These are phyloP conservation scores for Phytophthora ramorum DNA, from an alignment of 352 stramenopile genomes.

Conservation along the genomic window DNA sequence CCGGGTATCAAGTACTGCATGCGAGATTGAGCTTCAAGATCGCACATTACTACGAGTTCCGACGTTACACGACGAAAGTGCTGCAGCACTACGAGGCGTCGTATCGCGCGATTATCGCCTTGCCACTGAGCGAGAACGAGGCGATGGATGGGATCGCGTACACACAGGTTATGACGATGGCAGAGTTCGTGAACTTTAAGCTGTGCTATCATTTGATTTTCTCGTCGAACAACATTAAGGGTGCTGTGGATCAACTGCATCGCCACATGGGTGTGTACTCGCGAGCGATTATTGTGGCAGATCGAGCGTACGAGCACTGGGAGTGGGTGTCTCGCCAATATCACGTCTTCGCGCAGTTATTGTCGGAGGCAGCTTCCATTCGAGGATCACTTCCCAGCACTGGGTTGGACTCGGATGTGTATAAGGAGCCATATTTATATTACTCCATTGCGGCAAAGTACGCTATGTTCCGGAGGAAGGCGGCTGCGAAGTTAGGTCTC, in stretches of 20 bases:
- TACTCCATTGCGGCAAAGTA: slow-evolving; percentile 88
- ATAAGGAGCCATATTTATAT: slow-evolving; percentile 91
- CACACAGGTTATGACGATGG: slow-evolving; percentile 82
- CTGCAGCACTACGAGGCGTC: slow-evolving; percentile 86
- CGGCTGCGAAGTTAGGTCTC: slow-evolving; percentile 65
- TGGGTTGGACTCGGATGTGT: slow-evolving; percentile 80
- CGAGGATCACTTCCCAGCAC: slow-evolving; percentile 57
- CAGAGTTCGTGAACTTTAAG: slow-evolving; percentile 91
- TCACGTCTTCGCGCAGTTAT: slow-evolving; percentile 87
- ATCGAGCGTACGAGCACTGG: slow-evolving; percentile 85
- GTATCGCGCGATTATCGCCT: slow-evolving; percentile 67
- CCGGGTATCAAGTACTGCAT: slow-evolving; percentile 56
- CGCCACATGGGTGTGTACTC: slow-evolving; percentile 80
- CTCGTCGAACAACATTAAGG: slow-evolving; percentile 84
- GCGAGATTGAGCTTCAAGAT: slow-evolving; percentile 90
- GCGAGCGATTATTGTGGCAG: slow-evolving; percentile 52
- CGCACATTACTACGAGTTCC: slow-evolving; percentile 90
- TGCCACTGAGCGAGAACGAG: slow-evolving; percentile 65
- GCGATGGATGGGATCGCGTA: slow-evolving; percentile 46
- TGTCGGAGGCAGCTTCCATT: slow-evolving; percentile 76
- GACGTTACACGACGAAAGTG: slow-evolving; percentile 86
- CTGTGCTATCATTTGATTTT: slow-evolving; percentile 90
- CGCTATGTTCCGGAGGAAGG: slow-evolving; percentile 74
- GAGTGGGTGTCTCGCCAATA: slow-evolving; percentile 88
- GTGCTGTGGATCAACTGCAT: slow-evolving; percentile 85